Base-by-base conservation (phyloP, 768 basidiomycete species). In the Tulasnella sp. region DNA sequence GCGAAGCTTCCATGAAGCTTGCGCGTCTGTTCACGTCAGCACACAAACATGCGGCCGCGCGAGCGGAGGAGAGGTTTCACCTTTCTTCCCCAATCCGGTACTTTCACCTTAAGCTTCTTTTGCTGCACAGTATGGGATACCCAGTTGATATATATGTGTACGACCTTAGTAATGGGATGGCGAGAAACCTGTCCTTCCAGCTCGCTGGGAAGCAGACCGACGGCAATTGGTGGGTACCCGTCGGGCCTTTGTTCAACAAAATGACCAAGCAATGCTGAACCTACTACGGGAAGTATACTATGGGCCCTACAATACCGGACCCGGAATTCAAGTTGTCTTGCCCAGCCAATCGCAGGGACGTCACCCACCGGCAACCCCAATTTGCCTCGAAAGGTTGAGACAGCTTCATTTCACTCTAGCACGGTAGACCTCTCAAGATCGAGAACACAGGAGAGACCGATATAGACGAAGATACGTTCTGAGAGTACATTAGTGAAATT, bases 171-270 rank as follows among this genome's bases (percentile, higher is more conserved):
- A 91, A 92, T 83, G 96, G 96, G 58, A 88, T 97, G 82, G 97
- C 95, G 8, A 88, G 89, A 77, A 89, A 91, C 80, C 86, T 98
- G 46, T 97, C 95, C 8, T 86, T 88, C 72, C 93, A 93, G 85
- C 88, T 98, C 56, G 93, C 93, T 0, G 97, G 97, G 6, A 89
- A 90, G 76, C 95, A 96, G 85, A 95, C 97, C 77, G 94, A 98
- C 81, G 97, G 97, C 0, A 91, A 98, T 76, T 99, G 97, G 96
- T 94, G 77, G 81, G 62, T 27, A 14, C n/a, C 85, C 77, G 39
- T 8, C 18, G n/a, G 24, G 21, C 27, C 40, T 44, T 79, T 27
- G 39, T 48, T 79, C 27, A 38, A 42, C 48, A 3, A 31, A 19
- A 73, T 75, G 46, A 31, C 44, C 3, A 31, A 24, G 75, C 82